Evolutionary conservation across 495 filamentous ascomycete genomes (phyloP).

Genomic region (Penicillium psychrofluorescens): DNA sequence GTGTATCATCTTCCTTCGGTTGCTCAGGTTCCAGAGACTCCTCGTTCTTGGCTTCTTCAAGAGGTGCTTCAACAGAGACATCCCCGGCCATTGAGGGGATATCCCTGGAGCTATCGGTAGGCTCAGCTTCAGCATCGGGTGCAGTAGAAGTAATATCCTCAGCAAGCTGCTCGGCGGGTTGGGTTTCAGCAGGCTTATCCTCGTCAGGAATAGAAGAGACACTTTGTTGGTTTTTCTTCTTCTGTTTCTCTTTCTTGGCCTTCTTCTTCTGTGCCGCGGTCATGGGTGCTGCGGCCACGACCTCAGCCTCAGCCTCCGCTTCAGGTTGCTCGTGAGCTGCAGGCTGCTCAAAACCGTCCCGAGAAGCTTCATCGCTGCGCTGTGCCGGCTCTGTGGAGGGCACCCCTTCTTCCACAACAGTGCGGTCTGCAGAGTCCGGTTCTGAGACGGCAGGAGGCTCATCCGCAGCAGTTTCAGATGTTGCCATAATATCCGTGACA

Average conservation of each 20-base stretch:
- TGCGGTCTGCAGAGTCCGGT: neutral
- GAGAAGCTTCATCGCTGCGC: neutral
- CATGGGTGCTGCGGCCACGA: conserved; percentile 14
- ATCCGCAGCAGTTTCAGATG: conserved; percentile 6
- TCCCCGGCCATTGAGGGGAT: neutral
- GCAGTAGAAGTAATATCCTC: too few relatives aligned
- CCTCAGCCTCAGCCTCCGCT: conserved; percentile 2
- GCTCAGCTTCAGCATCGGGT: neutral
- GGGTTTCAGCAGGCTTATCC: conserved; percentile 7
- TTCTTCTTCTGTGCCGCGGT: conserved; percentile 27
- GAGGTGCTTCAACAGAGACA: neutral
- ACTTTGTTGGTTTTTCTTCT: conserved; percentile 17
- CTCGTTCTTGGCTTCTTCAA: neutral
- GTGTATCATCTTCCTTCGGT: neutral
- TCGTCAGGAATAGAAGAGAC: conserved; percentile 10
- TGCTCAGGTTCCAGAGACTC: neutral
- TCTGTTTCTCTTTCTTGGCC: conserved; percentile 34
- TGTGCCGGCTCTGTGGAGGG: neutral
- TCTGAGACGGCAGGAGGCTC: neutral
- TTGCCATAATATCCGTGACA: neutral
- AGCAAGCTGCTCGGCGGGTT: neutral
- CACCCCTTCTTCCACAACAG: neutral
- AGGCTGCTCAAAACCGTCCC: neutral
- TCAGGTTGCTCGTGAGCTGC: neutral
- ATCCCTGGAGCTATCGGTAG: neutral